Conservation (phyloP, 768 basidiomycete genomes). For the Psilocybe cubensis region DNA sequence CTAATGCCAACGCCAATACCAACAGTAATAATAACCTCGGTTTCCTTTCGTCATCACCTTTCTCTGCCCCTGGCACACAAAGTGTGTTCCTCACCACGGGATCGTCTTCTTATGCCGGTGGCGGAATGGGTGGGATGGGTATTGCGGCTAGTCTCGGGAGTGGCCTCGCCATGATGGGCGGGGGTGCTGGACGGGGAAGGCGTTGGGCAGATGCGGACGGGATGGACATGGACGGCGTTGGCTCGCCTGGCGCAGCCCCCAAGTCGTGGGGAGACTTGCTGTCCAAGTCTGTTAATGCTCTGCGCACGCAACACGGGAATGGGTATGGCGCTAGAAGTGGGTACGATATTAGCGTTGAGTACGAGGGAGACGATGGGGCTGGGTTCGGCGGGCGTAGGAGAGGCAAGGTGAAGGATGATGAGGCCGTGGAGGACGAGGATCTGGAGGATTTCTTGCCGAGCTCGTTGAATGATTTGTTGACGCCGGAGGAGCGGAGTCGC, state of each 20-base stretch:
- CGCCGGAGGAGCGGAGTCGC: constrained; percentile 83
- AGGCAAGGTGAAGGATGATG: constrained; percentile 31
- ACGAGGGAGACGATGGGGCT: constrained; percentile 44
- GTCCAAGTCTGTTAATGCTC: constrained; percentile 27
- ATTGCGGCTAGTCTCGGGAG: constrained; percentile 68
- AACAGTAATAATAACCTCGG: constrained; percentile 25
- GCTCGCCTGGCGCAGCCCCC: constrained; percentile 12
- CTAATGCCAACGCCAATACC: background rate
- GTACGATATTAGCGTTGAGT: constrained; percentile 41
- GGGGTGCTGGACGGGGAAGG: constrained; percentile 38
- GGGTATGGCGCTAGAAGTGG: constrained; percentile 17
- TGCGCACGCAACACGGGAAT: constrained; percentile 10
- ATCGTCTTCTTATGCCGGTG: constrained; percentile 1
- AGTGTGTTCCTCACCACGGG: constrained; percentile 51
- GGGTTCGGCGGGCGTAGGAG: constrained; percentile 17
- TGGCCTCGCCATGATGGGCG: constrained; percentile 51
- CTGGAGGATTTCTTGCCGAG: constrained; percentile 90
- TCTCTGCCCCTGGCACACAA: constrained; percentile 74
- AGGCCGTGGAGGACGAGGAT: constrained; percentile 72
- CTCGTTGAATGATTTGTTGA: constrained; percentile 86
- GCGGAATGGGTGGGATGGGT: constrained; percentile 53
- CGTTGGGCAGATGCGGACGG: background rate
- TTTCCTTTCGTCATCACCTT: constrained; percentile 66
- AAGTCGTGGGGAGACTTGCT: constrained; percentile 24
- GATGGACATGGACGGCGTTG: constrained; percentile 20